Conservation (phyloP, 257 asterid genomes). For the Euphrasia confusa region DNA sequence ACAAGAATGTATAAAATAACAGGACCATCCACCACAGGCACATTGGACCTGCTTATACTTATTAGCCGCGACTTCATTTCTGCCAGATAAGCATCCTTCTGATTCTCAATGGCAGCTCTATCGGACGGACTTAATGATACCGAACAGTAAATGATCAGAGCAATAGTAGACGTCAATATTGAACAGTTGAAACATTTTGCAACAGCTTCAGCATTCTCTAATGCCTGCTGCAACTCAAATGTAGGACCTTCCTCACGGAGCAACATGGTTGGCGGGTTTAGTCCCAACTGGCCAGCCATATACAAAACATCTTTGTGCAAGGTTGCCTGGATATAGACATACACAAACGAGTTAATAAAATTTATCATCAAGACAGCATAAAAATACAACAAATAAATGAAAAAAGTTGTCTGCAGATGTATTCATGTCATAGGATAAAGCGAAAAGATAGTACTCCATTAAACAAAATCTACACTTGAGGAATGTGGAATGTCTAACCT, state of each 20-base stretch:
- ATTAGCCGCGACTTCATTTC: constrained; percentile 50
- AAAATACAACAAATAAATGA: background rate
- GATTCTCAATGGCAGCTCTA: constrained; percentile 51
- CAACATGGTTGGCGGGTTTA: constrained; percentile 89
- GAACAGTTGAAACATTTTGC: constrained; percentile 72
- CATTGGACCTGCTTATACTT: constrained; percentile 32
- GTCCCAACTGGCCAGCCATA: constrained; percentile 99
- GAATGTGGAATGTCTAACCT: constrained; percentile 48
- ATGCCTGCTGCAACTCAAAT: constrained; percentile 67
- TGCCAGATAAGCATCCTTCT: constrained; percentile 40
- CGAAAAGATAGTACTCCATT: background rate
- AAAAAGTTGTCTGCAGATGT: background rate
- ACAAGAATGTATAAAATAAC: constrained; percentile 64
- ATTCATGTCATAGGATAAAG: constrained; percentile 7
- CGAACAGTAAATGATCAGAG: constrained; percentile 73
- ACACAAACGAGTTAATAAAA: constrained; percentile 20
- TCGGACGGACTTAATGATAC: constrained; percentile 47
- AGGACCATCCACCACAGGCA: constrained; percentile 40
- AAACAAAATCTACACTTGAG: constrained; percentile 7
- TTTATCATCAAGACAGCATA: background rate
- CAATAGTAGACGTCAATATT: constrained; percentile 50
- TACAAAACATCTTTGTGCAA: constrained; percentile 63
- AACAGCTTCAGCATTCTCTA: constrained; percentile 75
- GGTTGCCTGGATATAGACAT: constrained; percentile 61
- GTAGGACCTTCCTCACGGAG: constrained; percentile 58